Conservation (phyloP, 129 eudicot species). For the Heracleum sosnowskyi region DNA sequence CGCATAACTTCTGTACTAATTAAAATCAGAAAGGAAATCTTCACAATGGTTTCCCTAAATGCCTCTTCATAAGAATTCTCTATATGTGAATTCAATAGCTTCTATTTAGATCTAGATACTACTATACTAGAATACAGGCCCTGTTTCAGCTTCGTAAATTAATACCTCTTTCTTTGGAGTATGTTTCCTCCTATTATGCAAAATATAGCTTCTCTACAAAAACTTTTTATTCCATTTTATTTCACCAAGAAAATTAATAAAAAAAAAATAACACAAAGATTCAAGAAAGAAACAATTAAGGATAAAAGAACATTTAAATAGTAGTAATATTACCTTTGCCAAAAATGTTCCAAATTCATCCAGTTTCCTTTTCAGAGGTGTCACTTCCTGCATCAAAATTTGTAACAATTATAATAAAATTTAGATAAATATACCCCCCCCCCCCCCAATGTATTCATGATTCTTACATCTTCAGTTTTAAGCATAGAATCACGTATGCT, state of each 20-base stretch:
- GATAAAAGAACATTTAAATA: neutral
- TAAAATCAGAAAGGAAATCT: neutral
- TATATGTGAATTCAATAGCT: neutral
- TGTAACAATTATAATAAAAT: neutral
- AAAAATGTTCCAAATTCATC: conserved; percentile 96
- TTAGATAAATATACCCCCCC: neutral
- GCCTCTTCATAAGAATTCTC: neutral
- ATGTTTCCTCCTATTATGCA: neutral
- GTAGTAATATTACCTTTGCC: conserved; percentile 64
- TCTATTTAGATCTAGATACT: neutral
- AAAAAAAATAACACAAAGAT: neutral
- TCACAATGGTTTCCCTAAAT: neutral
- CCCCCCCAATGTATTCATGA: neutral
- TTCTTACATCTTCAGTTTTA: conserved; percentile 87
- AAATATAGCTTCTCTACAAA: neutral
- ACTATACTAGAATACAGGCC: neutral
- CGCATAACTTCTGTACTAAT: neutral
- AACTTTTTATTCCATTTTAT: neutral
- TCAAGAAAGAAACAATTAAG: neutral
- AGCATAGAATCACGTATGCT: conserved; percentile 98
- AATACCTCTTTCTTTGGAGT: neutral
- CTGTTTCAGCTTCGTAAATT: neutral
- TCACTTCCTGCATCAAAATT: conserved; percentile 57
- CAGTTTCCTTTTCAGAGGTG: conserved; percentile 87
- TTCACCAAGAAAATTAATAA: neutral